These are phyloP conservation scores for Crepidotus sp. DNA, from an alignment of 1,284 basidiomycete genomes.

Conservation along the genomic window DNA sequence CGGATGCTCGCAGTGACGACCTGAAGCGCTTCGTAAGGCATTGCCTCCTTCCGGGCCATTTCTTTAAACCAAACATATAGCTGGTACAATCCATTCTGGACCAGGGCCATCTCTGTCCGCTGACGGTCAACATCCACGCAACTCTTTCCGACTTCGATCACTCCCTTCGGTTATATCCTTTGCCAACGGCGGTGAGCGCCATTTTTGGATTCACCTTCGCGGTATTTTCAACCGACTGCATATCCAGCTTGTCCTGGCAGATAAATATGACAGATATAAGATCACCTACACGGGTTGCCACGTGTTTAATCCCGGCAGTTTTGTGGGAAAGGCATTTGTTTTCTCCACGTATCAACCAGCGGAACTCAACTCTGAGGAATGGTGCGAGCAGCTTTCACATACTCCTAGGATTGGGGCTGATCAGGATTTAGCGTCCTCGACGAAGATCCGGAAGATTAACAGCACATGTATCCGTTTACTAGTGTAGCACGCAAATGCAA, in stretches of 20 bases:
- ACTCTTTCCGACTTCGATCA: constrained; percentile 91
- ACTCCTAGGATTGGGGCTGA: constrained; percentile 18
- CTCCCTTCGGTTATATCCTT: constrained; percentile 84
- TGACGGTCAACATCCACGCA: constrained; percentile 79
- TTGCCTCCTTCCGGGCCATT: neutral
- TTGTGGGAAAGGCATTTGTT: constrained; percentile 60
- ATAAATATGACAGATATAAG: constrained; percentile 94
- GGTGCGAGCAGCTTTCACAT: constrained; percentile 31
- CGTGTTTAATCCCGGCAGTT: constrained; percentile 95
- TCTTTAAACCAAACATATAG: constrained; percentile 32
- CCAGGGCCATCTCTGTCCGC: constrained; percentile 83
- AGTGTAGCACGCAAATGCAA: too few relatives aligned
- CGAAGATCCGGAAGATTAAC: constrained; percentile 10
- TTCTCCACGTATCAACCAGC: constrained; percentile 88
- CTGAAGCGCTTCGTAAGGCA: constrained; percentile 79
- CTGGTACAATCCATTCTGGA: constrained; percentile 90
- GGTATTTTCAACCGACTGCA: constrained; percentile 8
- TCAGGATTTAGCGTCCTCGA: constrained; percentile 16
- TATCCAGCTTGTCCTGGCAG: constrained; percentile 82
- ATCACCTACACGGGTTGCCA: constrained; percentile 98
- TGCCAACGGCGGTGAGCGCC: constrained; percentile 81
- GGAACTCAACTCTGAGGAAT: constrained; percentile 68
- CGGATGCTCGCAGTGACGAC: constrained; percentile 63
- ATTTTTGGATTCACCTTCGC: constrained; percentile 2
- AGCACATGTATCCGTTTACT: neutral